Base-by-base conservation (phyloP, 2,329 filamentous ascomycete genomes). In the Scopulariopsis brevicaulis region DNA sequence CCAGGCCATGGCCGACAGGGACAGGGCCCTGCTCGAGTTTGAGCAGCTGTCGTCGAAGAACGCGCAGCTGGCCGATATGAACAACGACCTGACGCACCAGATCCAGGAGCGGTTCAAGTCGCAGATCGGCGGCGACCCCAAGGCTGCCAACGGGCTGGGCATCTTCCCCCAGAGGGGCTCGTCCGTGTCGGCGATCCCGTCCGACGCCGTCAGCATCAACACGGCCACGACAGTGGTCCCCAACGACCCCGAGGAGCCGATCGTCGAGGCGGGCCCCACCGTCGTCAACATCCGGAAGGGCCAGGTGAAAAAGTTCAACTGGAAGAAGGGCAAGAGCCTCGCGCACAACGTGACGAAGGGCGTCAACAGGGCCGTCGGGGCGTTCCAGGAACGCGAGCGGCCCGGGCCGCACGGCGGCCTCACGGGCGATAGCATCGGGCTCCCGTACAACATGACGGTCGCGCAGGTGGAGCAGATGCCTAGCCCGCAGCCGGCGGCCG, bases 271-370 rank as follows among this genome's bases (percentile, higher is more conserved):
- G 32, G 88, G 90, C 2, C 92, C 94, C n/a, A 94, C 96, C 60
- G 89, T 97, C 37, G 89, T 97, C 60, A 95, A 94, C 65, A 95
- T 97, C 62, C 85, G 91, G 65, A 97, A 96, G 74, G 91, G 89
- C 34, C 91, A 96, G 68, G 85, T 87, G 57, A 96, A 91, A 76
- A 97, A 96, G 71, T 96, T 96, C 74, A 96, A 96, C 74, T 97
- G 94, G 92, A 96, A 96, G 80, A 96, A 95, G 77, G 91, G 91
- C 46, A 93, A 96, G 73, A 92, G 89, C 58, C 86, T 97, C 65
- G 92, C 92, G 32, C 96, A 96, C 71, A 93, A 92, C 67, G 89
- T 97, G 56, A 88, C 89, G 61, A 96, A 96, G 75, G 91, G 92
- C 56, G 85, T 97, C 70, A 96, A 96, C 71, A 89, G 91, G 58